Percentiles rank a stretch among this genome's conserved stretches.
Evolutionary conservation across 345 rosid genomes (phyloP).

Genomic region (Draba incana): DNA sequence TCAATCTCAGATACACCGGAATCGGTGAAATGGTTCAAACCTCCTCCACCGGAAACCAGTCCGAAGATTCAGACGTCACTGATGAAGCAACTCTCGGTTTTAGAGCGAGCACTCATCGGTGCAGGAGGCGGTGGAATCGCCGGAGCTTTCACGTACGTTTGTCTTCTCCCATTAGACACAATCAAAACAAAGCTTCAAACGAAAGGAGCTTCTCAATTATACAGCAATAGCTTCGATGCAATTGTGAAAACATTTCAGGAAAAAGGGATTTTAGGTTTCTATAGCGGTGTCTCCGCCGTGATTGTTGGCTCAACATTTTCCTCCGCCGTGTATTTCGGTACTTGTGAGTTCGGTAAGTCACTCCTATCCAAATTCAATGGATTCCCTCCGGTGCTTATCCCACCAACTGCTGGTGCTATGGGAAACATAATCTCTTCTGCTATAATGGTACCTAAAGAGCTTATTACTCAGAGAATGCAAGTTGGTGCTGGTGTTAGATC

Average conservation of each 20-base stretch:
- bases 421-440: constrained; percentile 92
- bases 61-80: constrained; percentile 53
- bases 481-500: constrained; percentile 87
- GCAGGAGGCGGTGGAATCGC: constrained; percentile 89
- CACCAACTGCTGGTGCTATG: constrained; percentile 97
- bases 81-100: constrained; percentile 68
- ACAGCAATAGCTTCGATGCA: constrained; percentile 68
- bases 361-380: constrained; percentile 60
- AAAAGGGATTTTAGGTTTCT: constrained; percentile 84
- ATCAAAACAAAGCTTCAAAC: constrained; percentile 93
- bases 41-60: constrained; percentile 44
- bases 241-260: constrained; percentile 70
- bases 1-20: constrained; percentile 43
- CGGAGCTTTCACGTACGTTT: constrained; percentile 88
- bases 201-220: constrained; percentile 77
- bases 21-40: constrained; percentile 53
- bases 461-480: constrained; percentile 92
- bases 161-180: constrained; percentile 83
- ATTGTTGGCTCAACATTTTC: constrained; percentile 89
- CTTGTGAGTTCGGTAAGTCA: constrained; percentile 95
- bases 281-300: constrained; percentile 90
- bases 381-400: constrained; percentile 75
- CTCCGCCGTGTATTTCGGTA: constrained; percentile 88
- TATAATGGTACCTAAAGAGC: constrained; percentile 92
- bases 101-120: constrained; percentile 82